phyloP scores from a whole-genome alignment of 345 rosid species.

The Orychophragmus violaceus region DNA sequence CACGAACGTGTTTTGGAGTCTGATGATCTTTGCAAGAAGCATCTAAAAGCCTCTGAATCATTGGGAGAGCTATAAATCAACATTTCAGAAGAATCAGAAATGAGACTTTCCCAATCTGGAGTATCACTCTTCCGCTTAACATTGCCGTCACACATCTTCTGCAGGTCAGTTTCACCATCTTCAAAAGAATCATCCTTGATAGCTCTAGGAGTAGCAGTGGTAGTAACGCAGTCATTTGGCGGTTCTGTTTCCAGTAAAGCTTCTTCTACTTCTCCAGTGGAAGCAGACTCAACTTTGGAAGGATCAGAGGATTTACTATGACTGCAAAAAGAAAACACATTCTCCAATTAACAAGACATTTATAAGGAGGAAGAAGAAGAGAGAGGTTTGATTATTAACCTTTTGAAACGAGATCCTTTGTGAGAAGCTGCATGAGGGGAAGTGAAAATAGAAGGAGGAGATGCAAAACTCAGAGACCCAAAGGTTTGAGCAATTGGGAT shows the following conservation, averaged over 20 bases:
- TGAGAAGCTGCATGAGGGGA: slow-evolving; percentile 71
- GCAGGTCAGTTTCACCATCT: slow-evolving; percentile 20
- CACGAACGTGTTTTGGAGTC: slow-evolving; percentile 29
- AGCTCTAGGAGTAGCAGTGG: slow-evolving; percentile 36
- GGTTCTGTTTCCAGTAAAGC: slow-evolving; percentile 48
- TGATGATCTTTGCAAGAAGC: slow-evolving; percentile 32
- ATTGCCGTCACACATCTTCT: slow-evolving; percentile 25
- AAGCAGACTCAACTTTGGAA: slow-evolving; percentile 27
- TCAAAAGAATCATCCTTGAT: neutral
- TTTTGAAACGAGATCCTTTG: slow-evolving; percentile 61
- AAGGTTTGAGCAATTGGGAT: slow-evolving; percentile 51
- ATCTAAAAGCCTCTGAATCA: slow-evolving; percentile 59
- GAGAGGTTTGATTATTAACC: neutral
- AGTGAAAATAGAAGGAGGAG: slow-evolving; percentile 78
- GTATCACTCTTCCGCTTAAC: slow-evolving; percentile 23
- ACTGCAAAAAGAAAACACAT: slow-evolving; percentile 18
- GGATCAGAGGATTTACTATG: slow-evolving; percentile 32
- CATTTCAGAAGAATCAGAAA: slow-evolving; percentile 7
- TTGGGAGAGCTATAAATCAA: slow-evolving; percentile 30
- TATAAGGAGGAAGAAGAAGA: neutral
- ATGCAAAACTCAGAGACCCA: slow-evolving; percentile 58
- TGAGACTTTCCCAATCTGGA: slow-evolving; percentile 44
- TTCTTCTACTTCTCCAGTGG: slow-evolving; percentile 34
- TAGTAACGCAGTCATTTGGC: slow-evolving; percentile 44
- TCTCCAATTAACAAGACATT: neutral